Evolutionary conservation across 1,284 basidiomycete genomes (phyloP), one percentile per base, ranked within the genome.

Genomic region (Fomes fomentarius): DNA sequence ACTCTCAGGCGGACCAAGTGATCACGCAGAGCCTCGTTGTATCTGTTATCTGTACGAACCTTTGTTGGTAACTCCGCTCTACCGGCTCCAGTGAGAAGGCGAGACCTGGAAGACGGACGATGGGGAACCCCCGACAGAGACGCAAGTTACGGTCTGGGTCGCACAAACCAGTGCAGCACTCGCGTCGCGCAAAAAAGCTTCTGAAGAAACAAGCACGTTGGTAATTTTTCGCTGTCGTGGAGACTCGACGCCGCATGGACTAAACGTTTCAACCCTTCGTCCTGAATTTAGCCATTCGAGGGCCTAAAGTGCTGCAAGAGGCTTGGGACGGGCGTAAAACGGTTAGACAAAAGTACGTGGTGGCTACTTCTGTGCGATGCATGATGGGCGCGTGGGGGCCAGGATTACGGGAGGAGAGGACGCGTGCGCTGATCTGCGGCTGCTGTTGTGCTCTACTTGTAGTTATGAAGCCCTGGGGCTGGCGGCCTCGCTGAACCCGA

Each of bases 71-170:
- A 45, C 42, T 55, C 55, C 58, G 52, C 44, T 52, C 49, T 34
- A 40, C 47, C 53, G 53, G 53, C 30, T 21, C 34, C 34, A 5
- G 37, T 52, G 22, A 34, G 47, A 37, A 50, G 39, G 48, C 42
- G 47, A 45, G 37, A 42, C 54, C 45, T 53, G 31, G 37, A 52
- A 51, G 52, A 31, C 52, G 33, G 39, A 58, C 47, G 8, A 97
- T 98, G 95, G 93, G 90, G 50, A 97, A 96, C 71, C 95, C 95
- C 63, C 84, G 94, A 55, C 95, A 97, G 74, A 81, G 92, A 57
- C 81, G 87, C 58, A 95, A 95, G 74, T 69, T 81, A 47, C 85
- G 87, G 31, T 93, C 92, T 43, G 82, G 84, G 21, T 76, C 83
- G 9, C 80, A 93, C 68, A 83, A 76, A 61, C 75, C 87, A 17